A percentile compares a stretch with the other conserved stretches of the same genome.
phyloP scores from a whole-genome alignment of 352 stramenopile genomes.

The Globisporangium rhizosaccharum region DNA sequence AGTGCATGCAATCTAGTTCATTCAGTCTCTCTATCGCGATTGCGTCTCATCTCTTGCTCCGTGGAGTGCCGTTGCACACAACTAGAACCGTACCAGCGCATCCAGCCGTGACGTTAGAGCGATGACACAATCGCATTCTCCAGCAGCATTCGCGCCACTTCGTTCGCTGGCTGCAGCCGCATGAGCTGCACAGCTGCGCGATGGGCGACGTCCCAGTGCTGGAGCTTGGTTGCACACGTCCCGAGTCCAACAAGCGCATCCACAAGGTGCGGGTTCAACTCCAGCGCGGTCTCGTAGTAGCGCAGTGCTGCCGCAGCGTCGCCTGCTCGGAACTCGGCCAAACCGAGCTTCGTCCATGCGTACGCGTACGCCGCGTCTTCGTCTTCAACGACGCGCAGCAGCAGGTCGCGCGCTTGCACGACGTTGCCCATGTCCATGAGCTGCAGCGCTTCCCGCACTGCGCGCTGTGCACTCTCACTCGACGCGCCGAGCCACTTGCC shows the following conservation, averaged over 20 bases:
- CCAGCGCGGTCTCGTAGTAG: slow-evolving; percentile 55
- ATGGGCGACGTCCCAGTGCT: slow-evolving; percentile 58
- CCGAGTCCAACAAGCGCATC: slow-evolving; percentile 70
- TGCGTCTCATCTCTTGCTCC: neutral
- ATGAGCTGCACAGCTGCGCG: slow-evolving; percentile 45
- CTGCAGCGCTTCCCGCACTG: slow-evolving; percentile 36
- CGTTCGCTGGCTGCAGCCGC: slow-evolving; percentile 60
- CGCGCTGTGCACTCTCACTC: slow-evolving; percentile 31
- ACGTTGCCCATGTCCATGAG: slow-evolving; percentile 38
- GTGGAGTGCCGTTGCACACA: neutral
- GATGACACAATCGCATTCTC: slow-evolving; percentile 59
- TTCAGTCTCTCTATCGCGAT: neutral
- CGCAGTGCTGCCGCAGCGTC: slow-evolving; percentile 42
- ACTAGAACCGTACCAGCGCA: too few relatives aligned
- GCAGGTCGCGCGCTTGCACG: slow-evolving; percentile 30
- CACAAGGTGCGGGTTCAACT: slow-evolving; percentile 65
- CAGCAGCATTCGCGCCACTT: slow-evolving; percentile 50
- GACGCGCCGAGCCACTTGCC: slow-evolving; percentile 66
- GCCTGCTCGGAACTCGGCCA: slow-evolving; percentile 57
- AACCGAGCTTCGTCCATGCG: slow-evolving; percentile 74
- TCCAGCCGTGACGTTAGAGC: slow-evolving; percentile 18
- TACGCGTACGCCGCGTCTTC: slow-evolving; percentile 53
- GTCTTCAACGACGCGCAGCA: slow-evolving; percentile 38
- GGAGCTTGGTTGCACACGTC: slow-evolving; percentile 63
- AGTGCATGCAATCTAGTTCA: neutral